Percentiles rank a stretch among this genome's conserved stretches.
These are phyloP conservation scores for Saccharomyces eubayanus DNA, from an alignment of 805 yeast species.

Conservation along the genomic window DNA sequence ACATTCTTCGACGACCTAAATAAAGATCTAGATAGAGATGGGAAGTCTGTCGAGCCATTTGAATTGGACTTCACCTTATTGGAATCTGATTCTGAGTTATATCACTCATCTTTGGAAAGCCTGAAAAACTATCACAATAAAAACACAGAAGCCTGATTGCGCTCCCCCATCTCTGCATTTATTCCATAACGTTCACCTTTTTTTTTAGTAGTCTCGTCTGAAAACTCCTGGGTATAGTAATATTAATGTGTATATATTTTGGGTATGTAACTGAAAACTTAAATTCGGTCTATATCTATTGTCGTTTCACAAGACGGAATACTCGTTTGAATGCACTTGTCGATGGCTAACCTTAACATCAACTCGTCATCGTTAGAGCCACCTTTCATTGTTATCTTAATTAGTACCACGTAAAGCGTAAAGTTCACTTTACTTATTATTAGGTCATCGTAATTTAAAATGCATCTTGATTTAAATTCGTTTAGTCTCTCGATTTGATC, in stretches of 20 bases:
- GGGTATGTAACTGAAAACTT: neutral
- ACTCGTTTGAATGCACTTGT: slow-evolving; percentile 20
- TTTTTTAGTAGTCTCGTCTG: neutral
- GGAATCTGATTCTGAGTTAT: neutral
- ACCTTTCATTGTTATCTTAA: slow-evolving; percentile 53
- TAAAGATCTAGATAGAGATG: slow-evolving; percentile 45
- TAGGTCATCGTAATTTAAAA: slow-evolving; percentile 35
- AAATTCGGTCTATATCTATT: slow-evolving; percentile 26
- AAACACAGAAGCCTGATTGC: neutral
- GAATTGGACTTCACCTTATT: slow-evolving; percentile 6
- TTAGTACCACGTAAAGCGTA: slow-evolving; percentile 48
- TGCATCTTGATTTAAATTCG: slow-evolving; percentile 43
- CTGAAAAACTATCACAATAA: slow-evolving; percentile 29
- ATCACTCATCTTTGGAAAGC: slow-evolving; percentile 31
- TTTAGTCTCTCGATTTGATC: slow-evolving; percentile 42
- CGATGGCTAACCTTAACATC: slow-evolving; percentile 34
- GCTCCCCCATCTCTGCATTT: neutral
- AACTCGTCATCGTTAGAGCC: slow-evolving; percentile 65
- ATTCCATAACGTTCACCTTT: neutral
- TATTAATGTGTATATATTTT: neutral
- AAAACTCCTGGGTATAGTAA: neutral
- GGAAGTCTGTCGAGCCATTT: slow-evolving; percentile 28
- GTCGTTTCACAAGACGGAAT: slow-evolving; percentile 26
- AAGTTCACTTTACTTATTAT: slow-evolving; percentile 57
- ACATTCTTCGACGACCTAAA: slow-evolving; percentile 34